A percentile compares a stretch with the other conserved stretches of the same genome.
Conservation (phyloP, 441 rosid genomes). For the Populus trichocarpa region DNA sequence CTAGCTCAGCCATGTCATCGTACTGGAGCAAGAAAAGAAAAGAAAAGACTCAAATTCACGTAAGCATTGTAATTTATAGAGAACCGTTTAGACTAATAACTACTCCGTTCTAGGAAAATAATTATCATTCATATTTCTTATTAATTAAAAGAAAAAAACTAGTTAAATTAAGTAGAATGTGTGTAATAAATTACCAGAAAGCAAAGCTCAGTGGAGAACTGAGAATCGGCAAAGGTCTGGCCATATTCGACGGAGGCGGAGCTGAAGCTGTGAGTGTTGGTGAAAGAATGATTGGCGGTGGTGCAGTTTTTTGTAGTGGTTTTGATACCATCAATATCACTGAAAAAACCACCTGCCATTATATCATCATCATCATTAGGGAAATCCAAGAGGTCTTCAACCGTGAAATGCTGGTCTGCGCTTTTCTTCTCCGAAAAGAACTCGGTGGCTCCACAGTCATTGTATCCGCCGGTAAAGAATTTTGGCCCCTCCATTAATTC, state of each 20-base stretch:
- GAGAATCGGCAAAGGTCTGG: constrained; percentile 42
- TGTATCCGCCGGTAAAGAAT: constrained; percentile 38
- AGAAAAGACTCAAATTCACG: not conserved
- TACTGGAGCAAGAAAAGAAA: constrained; percentile 28
- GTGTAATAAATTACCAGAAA: constrained; percentile 45
- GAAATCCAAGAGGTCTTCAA: constrained; percentile 65
- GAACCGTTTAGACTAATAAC: not conserved
- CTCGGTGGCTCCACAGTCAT: constrained; percentile 17
- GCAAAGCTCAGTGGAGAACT: constrained; percentile 55
- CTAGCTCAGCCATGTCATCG: constrained; percentile 72
- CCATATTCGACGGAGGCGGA: constrained; percentile 27
- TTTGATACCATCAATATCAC: constrained; percentile 5
- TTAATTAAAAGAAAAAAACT: too few relatives aligned
- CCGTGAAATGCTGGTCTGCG: constrained; percentile 40
- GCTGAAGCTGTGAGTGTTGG: constrained; percentile 36
- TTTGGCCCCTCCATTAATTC: constrained; percentile 41
- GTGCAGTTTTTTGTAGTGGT: constrained; percentile 34
- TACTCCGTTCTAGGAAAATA: not conserved
- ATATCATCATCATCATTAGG: constrained; percentile 51
- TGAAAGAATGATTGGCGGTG: constrained; percentile 29
- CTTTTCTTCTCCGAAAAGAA: constrained; percentile 37
- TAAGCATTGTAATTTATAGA: not conserved
- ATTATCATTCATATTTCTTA: not conserved
- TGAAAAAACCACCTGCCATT: constrained; percentile 36
- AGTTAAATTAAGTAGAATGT: not conserved